Evolutionary conservation across 2,329 filamentous ascomycete species (phyloP).

Genomic region (Xylariaceae sp.): DNA sequence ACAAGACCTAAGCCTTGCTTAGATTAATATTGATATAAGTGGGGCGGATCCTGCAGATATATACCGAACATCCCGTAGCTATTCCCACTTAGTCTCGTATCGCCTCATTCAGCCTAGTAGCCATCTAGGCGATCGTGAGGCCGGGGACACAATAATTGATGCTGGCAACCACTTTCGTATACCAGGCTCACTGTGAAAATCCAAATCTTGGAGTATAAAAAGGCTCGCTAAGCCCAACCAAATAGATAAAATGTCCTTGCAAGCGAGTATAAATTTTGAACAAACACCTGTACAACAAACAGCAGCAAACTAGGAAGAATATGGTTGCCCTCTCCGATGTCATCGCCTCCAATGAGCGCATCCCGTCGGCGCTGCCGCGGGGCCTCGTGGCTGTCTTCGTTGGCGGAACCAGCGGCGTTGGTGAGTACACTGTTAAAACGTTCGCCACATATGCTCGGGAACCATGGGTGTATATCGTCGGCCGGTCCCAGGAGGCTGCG

Average conservation of each 20-base stretch:
- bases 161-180: background rate
- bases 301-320: background rate
- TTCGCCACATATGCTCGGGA: slow-evolving; percentile 49
- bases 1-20: too few relatives aligned
- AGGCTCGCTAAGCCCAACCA: background rate
- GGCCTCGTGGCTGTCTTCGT: slow-evolving; percentile 56
- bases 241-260: background rate
- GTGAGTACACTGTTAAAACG: slow-evolving; percentile 52
- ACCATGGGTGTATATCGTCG: slow-evolving; percentile 55
- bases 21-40: too few relatives aligned
- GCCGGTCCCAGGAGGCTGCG: slow-evolving; percentile 49
- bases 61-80: too few relatives aligned
- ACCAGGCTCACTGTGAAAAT: background rate
- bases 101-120: slow-evolving; percentile 4
- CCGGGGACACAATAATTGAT: background rate
- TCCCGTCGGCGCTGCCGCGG: slow-evolving; percentile 41
- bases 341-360: slow-evolving; percentile 43
- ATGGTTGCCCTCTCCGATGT: slow-evolving; percentile 17
- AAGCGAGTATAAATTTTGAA: background rate
- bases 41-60: too few relatives aligned
- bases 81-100: slow-evolving; percentile 12
- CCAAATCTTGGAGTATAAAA: background rate
- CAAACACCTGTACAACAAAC: background rate
- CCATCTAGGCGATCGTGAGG: background rate
- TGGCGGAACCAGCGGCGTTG: slow-evolving; percentile 58